Percentiles rank a stretch among this genome's conserved stretches.
Conservation (phyloP, 2,329 filamentous ascomycete species). For the Penicillium rolfsii region DNA sequence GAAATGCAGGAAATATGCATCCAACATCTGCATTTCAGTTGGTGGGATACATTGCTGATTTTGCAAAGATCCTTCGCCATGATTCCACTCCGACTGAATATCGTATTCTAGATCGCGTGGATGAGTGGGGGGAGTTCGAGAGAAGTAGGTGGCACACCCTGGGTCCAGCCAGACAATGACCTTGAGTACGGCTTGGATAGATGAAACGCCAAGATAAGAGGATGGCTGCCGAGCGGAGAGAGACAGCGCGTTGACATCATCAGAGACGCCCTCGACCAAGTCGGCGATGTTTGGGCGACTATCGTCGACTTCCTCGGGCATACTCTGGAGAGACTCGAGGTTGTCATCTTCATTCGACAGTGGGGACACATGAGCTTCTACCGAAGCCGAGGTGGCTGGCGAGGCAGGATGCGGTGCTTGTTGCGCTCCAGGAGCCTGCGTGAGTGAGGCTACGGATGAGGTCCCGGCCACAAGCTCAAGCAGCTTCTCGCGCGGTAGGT, state of each 20-base stretch:
- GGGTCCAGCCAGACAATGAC: slow-evolving; percentile 66
- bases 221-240: slow-evolving; percentile 62
- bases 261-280: slow-evolving; percentile 65
- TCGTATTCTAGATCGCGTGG: slow-evolving; percentile 28
- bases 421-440: slow-evolving; percentile 17
- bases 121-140: slow-evolving; percentile 41
- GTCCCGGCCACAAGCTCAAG: slow-evolving; percentile 50
- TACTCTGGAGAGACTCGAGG: slow-evolving; percentile 67
- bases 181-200: slow-evolving; percentile 73
- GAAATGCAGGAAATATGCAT: slow-evolving; percentile 75
- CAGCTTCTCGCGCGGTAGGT: slow-evolving; percentile 62
- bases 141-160: slow-evolving; percentile 52
- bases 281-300: slow-evolving; percentile 55
- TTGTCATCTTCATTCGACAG: slow-evolving; percentile 55
- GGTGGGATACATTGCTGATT: slow-evolving; percentile 59
- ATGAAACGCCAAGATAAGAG: slow-evolving; percentile 73
- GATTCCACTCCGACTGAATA: slow-evolving; percentile 30
- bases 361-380: slow-evolving; percentile 45
- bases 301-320: slow-evolving; percentile 64
- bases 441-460: slow-evolving; percentile 37
- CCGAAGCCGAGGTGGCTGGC: slow-evolving; percentile 54
- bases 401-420: slow-evolving; percentile 39
- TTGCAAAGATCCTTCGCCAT: slow-evolving; percentile 45
- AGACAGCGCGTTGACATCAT: slow-evolving; percentile 72
- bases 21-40: slow-evolving; percentile 69